Conservation (phyloP, 1,284 basidiomycete genomes). For the Leccinum pachyderme region DNA sequence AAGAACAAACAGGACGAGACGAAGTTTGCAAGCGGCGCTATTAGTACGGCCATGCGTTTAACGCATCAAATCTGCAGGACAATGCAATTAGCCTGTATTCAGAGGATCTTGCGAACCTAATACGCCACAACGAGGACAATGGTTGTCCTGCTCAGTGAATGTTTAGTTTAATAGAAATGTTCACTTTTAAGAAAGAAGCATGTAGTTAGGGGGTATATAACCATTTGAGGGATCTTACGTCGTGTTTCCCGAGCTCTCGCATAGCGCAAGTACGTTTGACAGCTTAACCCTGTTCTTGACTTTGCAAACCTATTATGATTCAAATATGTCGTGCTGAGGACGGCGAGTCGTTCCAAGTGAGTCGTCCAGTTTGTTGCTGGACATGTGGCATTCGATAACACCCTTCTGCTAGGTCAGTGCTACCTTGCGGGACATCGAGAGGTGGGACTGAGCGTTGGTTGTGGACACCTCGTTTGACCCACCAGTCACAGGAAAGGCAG, state of each 20-base stretch:
- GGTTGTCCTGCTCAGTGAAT: no score
- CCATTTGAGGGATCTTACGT: slow-evolving; percentile 25
- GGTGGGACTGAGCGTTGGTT: slow-evolving; percentile 39
- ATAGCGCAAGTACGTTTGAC: neutral
- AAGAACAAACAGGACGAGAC: neutral
- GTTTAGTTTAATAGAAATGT: no score
- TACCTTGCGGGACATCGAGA: slow-evolving; percentile 70
- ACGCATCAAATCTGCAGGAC: neutral
- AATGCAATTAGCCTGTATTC: neutral
- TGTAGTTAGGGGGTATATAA: slow-evolving; percentile 19
- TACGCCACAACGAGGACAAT: neutral
- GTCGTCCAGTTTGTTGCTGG: slow-evolving; percentile 13
- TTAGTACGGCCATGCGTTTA: neutral
- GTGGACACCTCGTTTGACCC: slow-evolving; percentile 13
- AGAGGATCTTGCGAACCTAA: neutral
- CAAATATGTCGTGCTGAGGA: slow-evolving; percentile 75
- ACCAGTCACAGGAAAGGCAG: slow-evolving; percentile 47
- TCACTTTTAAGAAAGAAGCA: no score
- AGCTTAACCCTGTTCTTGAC: slow-evolving; percentile 4
- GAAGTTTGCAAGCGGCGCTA: neutral
- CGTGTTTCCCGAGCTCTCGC: slow-evolving; percentile 11
- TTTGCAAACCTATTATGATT: slow-evolving; percentile 46
- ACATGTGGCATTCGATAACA: slow-evolving; percentile 1
- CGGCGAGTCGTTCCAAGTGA: slow-evolving; percentile 54
- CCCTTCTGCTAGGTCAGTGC: slow-evolving; percentile 51